A percentile compares a stretch with the other conserved stretches of the same genome.
Evolutionary conservation across 202 grass and related monocot species (phyloP).

Genomic region (Bolboschoenoplectus hybrid): DNA sequence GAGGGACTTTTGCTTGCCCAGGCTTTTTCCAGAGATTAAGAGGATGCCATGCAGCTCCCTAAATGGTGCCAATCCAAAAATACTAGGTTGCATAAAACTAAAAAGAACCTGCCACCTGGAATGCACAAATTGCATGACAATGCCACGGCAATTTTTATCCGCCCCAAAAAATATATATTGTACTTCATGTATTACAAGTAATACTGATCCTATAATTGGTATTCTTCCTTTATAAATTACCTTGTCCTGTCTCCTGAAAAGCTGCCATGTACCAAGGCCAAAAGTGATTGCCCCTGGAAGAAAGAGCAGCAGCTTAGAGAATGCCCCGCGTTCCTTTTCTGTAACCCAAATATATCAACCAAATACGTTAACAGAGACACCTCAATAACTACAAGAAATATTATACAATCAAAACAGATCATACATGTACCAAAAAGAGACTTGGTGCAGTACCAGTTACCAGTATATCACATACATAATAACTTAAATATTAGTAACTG

Average conservation of each 20-base stretch:
- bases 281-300: constrained; percentile 89
- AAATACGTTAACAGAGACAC: background rate
- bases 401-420: background rate
- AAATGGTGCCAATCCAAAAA: background rate
- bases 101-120: background rate
- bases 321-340: constrained; percentile 65
- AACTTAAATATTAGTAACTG: background rate
- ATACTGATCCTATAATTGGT: constrained; percentile 2
- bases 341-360: constrained; percentile 32
- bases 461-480: background rate
- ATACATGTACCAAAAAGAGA: background rate
- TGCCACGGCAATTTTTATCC: background rate
- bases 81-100: background rate
- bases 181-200: background rate
- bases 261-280: constrained; percentile 94
- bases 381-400: background rate
- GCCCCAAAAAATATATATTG: background rate
- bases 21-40: background rate
- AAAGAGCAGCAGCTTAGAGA: constrained; percentile 86
- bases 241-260: constrained; percentile 94
- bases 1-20: background rate
- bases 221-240: constrained; percentile 34
- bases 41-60: background rate
- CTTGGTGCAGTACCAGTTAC: background rate
- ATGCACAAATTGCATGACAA: background rate